These are phyloP conservation scores for Ampelomyces quisqualis DNA, from an alignment of 2,329 filamentous ascomycete species.

Conservation along the genomic window DNA sequence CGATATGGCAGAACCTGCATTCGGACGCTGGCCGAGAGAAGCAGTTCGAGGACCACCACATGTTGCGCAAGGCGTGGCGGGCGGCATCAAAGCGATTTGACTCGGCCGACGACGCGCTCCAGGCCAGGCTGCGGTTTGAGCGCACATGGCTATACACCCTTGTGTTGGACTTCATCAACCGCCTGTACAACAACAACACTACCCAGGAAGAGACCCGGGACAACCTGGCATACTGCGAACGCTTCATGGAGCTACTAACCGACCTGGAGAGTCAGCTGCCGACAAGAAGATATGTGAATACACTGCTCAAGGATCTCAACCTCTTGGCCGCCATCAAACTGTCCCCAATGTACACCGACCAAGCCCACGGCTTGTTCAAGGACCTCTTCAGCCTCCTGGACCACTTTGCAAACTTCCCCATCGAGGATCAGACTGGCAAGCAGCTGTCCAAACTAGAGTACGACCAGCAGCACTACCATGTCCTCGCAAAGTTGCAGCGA, in stretches of 20 bases:
- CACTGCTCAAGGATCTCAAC: slow-evolving; percentile 82
- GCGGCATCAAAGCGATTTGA: slow-evolving; percentile 84
- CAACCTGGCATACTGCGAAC: slow-evolving; percentile 79
- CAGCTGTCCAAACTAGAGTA: slow-evolving; percentile 72
- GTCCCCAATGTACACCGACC: slow-evolving; percentile 74
- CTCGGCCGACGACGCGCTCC: slow-evolving; percentile 74
- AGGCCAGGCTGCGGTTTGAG: slow-evolving; percentile 83
- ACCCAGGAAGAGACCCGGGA: slow-evolving; percentile 51
- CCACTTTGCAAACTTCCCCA: slow-evolving; percentile 84
- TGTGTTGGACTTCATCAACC: slow-evolving; percentile 75
- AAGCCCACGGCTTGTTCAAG: slow-evolving; percentile 73
- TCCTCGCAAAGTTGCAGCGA: slow-evolving; percentile 76
- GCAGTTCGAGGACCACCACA: slow-evolving; percentile 69
- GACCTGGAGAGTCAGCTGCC: slow-evolving; percentile 92
- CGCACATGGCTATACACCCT: slow-evolving; percentile 90
- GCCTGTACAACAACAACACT: slow-evolving; percentile 59
- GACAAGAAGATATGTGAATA: slow-evolving; percentile 90
- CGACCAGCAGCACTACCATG: slow-evolving; percentile 76
- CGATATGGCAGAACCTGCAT: slow-evolving; percentile 91
- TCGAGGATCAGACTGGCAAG: slow-evolving; percentile 85
- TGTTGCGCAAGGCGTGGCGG: slow-evolving; percentile 86
- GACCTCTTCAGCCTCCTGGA: slow-evolving; percentile 78
- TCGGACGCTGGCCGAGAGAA: slow-evolving; percentile 72
- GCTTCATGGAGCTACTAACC: slow-evolving; percentile 86
- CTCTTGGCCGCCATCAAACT: slow-evolving; percentile 73